Percentiles rank a stretch among this genome's conserved stretches.
phyloP scores from a whole-genome alignment of 495 filamentous ascomycete species.

The Acidomyces sp. region DNA sequence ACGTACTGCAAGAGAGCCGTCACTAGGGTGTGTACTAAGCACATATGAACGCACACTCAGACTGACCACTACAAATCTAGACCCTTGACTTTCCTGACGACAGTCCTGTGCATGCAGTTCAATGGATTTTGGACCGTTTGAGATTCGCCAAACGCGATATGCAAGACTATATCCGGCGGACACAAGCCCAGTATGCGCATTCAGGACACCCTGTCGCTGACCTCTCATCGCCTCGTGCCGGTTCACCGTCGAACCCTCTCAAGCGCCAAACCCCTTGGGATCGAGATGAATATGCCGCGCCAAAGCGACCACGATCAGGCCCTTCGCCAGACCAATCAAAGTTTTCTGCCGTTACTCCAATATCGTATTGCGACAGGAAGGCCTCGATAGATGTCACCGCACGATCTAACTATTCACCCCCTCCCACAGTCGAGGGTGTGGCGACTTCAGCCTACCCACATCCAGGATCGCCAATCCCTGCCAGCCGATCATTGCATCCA shows the following conservation, averaged over 20 bases:
- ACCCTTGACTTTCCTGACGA: slow-evolving; percentile 5
- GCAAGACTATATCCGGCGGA: slow-evolving; percentile 1
- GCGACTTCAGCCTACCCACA: slow-evolving; percentile 7
- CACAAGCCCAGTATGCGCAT: neutral
- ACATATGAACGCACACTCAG: neutral
- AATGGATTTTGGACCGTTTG: slow-evolving; percentile 16
- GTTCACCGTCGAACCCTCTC: slow-evolving; percentile 1
- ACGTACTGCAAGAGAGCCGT: slow-evolving; percentile 7
- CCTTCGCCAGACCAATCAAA: neutral
- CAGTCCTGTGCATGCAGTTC: slow-evolving; percentile 3
- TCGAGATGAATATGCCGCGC: neutral
- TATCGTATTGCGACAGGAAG: neutral
- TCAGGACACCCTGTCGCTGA: slow-evolving; percentile 1
- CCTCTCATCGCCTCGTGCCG: neutral
- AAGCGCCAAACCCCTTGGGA: slow-evolving; percentile 10
- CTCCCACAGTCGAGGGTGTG: slow-evolving; percentile 3
- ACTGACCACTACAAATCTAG: neutral
- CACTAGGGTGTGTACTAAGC: slow-evolving; percentile 1
- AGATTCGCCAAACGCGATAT: slow-evolving; percentile 7
- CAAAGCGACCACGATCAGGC: slow-evolving; percentile 7
- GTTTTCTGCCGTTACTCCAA: neutral
- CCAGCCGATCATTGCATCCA: neutral
- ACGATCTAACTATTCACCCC: slow-evolving; percentile 2
- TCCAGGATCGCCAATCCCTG: slow-evolving; percentile 1
- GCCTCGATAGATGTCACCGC: slow-evolving; percentile 3